Evolutionary conservation across 805 yeast species (phyloP).

Genomic region (Vanderwaltozyma tropicalis): DNA sequence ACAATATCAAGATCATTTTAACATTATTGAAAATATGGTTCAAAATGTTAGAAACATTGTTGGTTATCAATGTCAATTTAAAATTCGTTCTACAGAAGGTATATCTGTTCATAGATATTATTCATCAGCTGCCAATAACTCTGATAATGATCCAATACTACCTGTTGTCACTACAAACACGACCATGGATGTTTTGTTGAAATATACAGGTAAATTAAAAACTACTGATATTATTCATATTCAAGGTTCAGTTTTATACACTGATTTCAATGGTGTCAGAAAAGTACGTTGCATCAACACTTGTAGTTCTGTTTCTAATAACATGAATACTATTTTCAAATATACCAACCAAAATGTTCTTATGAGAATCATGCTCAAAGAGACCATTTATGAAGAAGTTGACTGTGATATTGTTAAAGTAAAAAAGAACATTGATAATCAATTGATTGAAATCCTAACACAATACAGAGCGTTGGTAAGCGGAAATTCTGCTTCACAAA

Average conservation of each 20-base stretch:
- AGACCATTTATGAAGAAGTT: slow-evolving; percentile 33
- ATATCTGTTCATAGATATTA: slow-evolving; percentile 69
- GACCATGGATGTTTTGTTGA: slow-evolving; percentile 58
- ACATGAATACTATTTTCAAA: slow-evolving; percentile 61
- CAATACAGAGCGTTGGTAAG: slow-evolving; percentile 44
- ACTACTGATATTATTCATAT: slow-evolving; percentile 72
- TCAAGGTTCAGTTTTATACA: slow-evolving; percentile 82
- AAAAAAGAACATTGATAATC: slow-evolving; percentile 42
- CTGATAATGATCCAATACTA: slow-evolving; percentile 52
- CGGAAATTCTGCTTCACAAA: slow-evolving; percentile 34
- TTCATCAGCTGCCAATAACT: slow-evolving; percentile 41
- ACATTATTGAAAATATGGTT: slow-evolving; percentile 51
- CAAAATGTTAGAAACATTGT: slow-evolving; percentile 38
- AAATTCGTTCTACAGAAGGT: slow-evolving; percentile 81
- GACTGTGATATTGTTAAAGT: slow-evolving; percentile 37
- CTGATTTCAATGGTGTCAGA: slow-evolving; percentile 64
- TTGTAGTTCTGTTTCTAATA: slow-evolving; percentile 70
- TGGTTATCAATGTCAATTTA: slow-evolving; percentile 76
- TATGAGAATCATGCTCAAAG: slow-evolving; percentile 43
- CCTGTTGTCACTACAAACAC: slow-evolving; percentile 56
- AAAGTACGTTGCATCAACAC: slow-evolving; percentile 80
- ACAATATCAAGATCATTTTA: slow-evolving; percentile 57
- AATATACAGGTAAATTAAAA: slow-evolving; percentile 59
- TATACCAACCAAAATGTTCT: slow-evolving; percentile 71
- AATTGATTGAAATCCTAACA: slow-evolving; percentile 46